These are phyloP conservation scores for Phytophthora cactorum DNA, from an alignment of 352 stramenopile species.

Conservation along the genomic window DNA sequence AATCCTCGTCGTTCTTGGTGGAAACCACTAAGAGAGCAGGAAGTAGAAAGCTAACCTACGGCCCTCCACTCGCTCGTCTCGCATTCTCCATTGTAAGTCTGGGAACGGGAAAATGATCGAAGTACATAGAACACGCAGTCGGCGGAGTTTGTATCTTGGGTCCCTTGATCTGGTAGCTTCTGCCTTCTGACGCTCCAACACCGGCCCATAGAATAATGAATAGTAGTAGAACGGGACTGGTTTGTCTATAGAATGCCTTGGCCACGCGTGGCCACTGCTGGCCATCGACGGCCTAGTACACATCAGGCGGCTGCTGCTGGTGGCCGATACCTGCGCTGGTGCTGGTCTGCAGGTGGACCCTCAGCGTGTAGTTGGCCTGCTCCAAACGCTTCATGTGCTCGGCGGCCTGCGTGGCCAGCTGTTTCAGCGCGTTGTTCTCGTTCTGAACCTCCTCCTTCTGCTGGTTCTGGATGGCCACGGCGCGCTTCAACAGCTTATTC, in stretches of 20 bases:
- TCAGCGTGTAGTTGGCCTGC: slow-evolving; percentile 88
- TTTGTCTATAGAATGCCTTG: slow-evolving; percentile 24
- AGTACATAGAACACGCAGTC: too few species aligned
- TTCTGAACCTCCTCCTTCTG: slow-evolving; percentile 84
- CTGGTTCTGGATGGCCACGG: slow-evolving; percentile 88
- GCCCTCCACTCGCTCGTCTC: neutral
- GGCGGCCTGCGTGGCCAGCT: slow-evolving; percentile 74
- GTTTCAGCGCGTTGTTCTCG: slow-evolving; percentile 79
- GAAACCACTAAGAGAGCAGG: neutral
- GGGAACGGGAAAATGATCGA: neutral
- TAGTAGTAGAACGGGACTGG: slow-evolving; percentile 23
- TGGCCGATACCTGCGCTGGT: slow-evolving; percentile 45
- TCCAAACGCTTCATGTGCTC: slow-evolving; percentile 89
- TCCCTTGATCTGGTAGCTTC: neutral
- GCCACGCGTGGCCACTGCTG: slow-evolving; percentile 1
- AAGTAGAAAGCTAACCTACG: slow-evolving; percentile 11
- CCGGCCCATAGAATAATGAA: slow-evolving; percentile 38
- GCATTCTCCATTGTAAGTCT: neutral
- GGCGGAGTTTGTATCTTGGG: neutral
- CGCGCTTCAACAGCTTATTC: slow-evolving; percentile 86
- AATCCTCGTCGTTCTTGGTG: neutral
- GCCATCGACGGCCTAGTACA: slow-evolving; percentile 53
- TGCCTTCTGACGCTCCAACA: slow-evolving; percentile 7
- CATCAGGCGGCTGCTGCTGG: slow-evolving; percentile 63
- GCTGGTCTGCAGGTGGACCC: slow-evolving; percentile 86